A percentile compares a stretch with the other conserved stretches of the same genome.
Conservation (phyloP, 176 grass and related monocot genomes). For the Cenchrus americanus region DNA sequence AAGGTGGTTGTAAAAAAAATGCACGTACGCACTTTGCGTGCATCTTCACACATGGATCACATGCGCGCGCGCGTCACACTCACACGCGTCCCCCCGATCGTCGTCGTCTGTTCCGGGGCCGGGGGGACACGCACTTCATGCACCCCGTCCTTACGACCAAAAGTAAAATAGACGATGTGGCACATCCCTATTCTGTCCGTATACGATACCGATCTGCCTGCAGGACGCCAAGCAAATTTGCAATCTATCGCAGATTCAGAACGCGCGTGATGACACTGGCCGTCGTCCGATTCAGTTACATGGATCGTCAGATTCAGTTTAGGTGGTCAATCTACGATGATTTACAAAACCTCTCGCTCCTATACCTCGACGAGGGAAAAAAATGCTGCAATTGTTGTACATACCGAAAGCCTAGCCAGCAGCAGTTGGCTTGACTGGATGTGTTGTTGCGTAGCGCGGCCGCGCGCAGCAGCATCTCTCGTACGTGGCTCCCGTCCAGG, state of each 20-base stretch:
- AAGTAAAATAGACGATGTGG: not conserved
- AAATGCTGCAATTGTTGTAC: not conserved
- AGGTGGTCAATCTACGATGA: too few relatives aligned
- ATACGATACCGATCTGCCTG: too few relatives aligned
- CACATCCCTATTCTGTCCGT: not conserved
- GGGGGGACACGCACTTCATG: not conserved
- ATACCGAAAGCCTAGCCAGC: not conserved
- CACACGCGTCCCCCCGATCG: not conserved
- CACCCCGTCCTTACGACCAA: not conserved
- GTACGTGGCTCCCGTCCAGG: constrained; percentile 28
- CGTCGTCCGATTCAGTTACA: too few relatives aligned
- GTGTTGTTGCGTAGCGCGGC: constrained; percentile 30
- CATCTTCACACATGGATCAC: constrained; percentile 36
- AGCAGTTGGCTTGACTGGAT: constrained; percentile 14
- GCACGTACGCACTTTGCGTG: constrained; percentile 18
- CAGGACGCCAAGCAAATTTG: too few relatives aligned
- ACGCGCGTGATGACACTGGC: not conserved
- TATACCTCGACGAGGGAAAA: too few relatives aligned
- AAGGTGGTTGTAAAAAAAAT: not conserved
- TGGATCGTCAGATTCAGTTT: too few relatives aligned
- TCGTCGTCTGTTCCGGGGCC: not conserved
- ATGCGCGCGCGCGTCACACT: constrained; percentile 4
- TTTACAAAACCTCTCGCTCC: too few relatives aligned
- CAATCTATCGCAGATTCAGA: not conserved
- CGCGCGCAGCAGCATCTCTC: not conserved